Evolutionary conservation across 176 grass and related monocot genomes (phyloP), one percentile per base, ranked within the genome.

Genomic region (Zoysia pacifica): DNA sequence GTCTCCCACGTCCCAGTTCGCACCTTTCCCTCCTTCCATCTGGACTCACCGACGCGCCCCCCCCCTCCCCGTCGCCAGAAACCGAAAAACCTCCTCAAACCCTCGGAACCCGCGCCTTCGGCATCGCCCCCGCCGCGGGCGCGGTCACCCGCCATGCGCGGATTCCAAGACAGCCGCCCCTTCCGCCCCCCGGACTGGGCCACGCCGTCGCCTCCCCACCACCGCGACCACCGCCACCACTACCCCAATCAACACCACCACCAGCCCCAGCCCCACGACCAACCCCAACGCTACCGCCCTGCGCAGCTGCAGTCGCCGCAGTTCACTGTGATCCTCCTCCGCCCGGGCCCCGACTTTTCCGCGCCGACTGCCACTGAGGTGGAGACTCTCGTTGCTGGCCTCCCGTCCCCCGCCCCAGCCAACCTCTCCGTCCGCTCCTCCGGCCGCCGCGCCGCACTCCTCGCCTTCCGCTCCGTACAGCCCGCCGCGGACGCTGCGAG

Each of bases 401-500:
- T 85, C 43, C 63, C 72, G 15, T 65, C 69, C 28, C 60, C 72
- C 8, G 8, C 63, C 6, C 83, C 84, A 1, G 65, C 61, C 72
- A 58, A 36, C 35, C 49, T 75, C 68, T 85, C 70, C 9, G 40
- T 94, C 3, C 5, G 6, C 74, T 86, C 81, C 74, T 80, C 74
- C 40, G 95, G 90, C 37, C 70, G 47, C 38, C 0, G 47, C 16
- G 90, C 84, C 15, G 92, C 81, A 2, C 45, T 76, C 36, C 77
- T 98, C 50, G 19, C 47, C 49, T 98, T 92, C 81, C 37, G 11
- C 37, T 73, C 56, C 44, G 16, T 83, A 20, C 36, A 58, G 0
- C 78, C 77, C 60, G 90, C 95, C n/a, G 66, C 91, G 28, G 90
- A 87, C 15, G 90, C 90, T 3, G 72, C 75, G 5, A 49, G 83